These are phyloP conservation scores for Candida patagonica DNA, from an alignment of 805 yeast species.

Conservation along the genomic window DNA sequence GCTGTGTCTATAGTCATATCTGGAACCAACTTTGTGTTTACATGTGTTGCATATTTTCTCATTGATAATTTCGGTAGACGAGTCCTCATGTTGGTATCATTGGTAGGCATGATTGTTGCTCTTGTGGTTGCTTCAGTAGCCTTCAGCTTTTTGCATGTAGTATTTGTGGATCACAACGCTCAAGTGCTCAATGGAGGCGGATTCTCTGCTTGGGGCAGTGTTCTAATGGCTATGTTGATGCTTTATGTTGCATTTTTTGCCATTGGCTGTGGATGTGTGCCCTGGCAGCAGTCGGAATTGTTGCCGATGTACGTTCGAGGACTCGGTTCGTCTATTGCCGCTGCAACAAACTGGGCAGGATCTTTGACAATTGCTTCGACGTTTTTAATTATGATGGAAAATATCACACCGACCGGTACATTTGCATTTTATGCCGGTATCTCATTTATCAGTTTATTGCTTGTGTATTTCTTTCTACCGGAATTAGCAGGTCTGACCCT, in stretches of 20 bases:
- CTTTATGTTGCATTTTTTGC: constrained; percentile 84
- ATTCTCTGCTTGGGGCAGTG: constrained; percentile 70
- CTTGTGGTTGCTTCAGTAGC: constrained; percentile 77
- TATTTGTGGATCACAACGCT: constrained; percentile 8
- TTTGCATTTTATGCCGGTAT: constrained; percentile 32
- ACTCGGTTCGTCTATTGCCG: constrained; percentile 79
- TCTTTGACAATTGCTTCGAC: constrained; percentile 85
- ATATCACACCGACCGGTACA: constrained; percentile 91
- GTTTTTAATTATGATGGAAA: constrained; percentile 86
- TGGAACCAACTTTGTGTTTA: constrained; percentile 86
- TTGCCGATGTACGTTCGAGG: constrained; percentile 92
- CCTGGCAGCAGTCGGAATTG: constrained; percentile 96
- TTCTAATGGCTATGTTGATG: constrained; percentile 78
- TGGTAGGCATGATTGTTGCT: constrained; percentile 75
- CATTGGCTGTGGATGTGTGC: constrained; percentile 90
- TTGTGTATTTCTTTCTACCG: constrained; percentile 11
- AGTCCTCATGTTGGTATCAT: constrained; percentile 58
- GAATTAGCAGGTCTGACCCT: constrained; percentile 11
- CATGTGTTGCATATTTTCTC: constrained; percentile 71
- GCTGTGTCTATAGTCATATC: constrained; percentile 91
- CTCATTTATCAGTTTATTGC: constrained; percentile 9
- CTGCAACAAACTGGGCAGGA: constrained; percentile 96
- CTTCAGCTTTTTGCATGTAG: constrained; percentile 64
- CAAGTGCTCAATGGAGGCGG: constrained; percentile 20
- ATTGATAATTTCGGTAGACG: constrained; percentile 88